Conservation (phyloP, 257 asterid genomes). For the Solanum paucissectum region DNA sequence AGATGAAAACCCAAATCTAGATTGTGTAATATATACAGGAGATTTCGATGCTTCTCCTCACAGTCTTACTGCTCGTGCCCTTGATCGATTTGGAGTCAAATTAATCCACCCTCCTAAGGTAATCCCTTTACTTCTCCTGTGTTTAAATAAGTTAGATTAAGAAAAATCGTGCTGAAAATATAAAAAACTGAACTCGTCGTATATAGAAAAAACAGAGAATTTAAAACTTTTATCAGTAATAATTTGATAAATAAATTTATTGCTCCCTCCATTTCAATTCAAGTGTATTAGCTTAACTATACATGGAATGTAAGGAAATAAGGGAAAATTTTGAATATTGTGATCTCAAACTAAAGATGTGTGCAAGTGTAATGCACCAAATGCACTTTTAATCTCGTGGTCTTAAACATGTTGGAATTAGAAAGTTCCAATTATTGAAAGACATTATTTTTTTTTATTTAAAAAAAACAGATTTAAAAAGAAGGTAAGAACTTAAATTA, state of each 20-base stretch:
- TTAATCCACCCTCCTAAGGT: constrained; percentile 56
- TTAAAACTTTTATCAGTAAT: background rate
- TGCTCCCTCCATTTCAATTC: background rate
- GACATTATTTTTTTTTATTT: background rate
- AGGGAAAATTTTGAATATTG: background rate
- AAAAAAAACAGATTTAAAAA: background rate
- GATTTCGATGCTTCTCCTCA: constrained; percentile 78
- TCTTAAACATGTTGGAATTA: background rate
- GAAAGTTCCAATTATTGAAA: background rate
- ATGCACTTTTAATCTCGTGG: background rate
- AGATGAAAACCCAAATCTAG: constrained; percentile 64
- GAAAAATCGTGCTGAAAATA: background rate
- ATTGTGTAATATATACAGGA: constrained; percentile 74
- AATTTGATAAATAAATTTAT: background rate
- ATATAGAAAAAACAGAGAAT: background rate
- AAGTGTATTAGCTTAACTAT: background rate
- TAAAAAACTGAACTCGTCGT: background rate
- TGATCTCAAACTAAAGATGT: background rate
- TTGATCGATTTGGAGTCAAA: constrained; percentile 80
- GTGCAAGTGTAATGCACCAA: background rate
- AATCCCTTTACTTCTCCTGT: background rate
- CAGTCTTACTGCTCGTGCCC: constrained; percentile 58
- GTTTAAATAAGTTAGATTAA: background rate
- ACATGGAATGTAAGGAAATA: background rate
- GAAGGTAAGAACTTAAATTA: background rate